Conservation (phyloP, 129 eudicot genomes). For the Flaveria sonorensis region DNA sequence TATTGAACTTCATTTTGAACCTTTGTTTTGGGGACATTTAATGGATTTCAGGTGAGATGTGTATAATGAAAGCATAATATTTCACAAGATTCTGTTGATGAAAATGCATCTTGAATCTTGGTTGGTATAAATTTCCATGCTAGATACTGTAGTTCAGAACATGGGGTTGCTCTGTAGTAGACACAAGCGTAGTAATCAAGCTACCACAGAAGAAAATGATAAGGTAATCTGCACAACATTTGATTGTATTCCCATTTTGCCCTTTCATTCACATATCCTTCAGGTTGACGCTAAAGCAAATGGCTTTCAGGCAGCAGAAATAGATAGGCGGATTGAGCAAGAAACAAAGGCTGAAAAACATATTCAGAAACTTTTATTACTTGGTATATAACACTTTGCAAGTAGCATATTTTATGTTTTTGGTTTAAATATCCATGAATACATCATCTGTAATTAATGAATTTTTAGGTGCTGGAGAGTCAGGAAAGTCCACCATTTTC, state of each 20-base stretch:
- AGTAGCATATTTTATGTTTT: slow-evolving; percentile 11
- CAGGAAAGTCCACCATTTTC: slow-evolving; percentile 97
- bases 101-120: slow-evolving; percentile 47
- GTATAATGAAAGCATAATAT: slow-evolving; percentile 9
- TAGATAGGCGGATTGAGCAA: slow-evolving; percentile 93
- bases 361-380: slow-evolving; percentile 85
- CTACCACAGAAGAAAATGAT: slow-evolving; percentile 72
- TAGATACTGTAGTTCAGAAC: slow-evolving; percentile 34
- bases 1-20: slow-evolving; percentile 12
- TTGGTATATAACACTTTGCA: slow-evolving; percentile 51
- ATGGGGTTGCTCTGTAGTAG: slow-evolving; percentile 91
- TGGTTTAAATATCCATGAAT: slow-evolving; percentile 12
- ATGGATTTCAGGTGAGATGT: slow-evolving; percentile 33
- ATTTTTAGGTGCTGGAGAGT: slow-evolving; percentile 86
- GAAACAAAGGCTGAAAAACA: slow-evolving; percentile 97
- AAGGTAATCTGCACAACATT: slow-evolving; percentile 48
- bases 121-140: slow-evolving; percentile 47
- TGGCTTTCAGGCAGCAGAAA: slow-evolving; percentile 71
- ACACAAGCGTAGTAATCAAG: slow-evolving; percentile 54
- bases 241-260: slow-evolving; percentile 17
- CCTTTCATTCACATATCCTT: slow-evolving; percentile 7
- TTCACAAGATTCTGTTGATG: slow-evolving; percentile 27
- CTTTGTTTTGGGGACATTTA: slow-evolving; percentile 7
- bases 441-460: neutral
- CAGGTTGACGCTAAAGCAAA: neutral